A percentile compares a stretch with the other conserved stretches of the same genome.
These are phyloP conservation scores for Punica granatum DNA, from an alignment of 345 rosid genomes.

Conservation along the genomic window DNA sequence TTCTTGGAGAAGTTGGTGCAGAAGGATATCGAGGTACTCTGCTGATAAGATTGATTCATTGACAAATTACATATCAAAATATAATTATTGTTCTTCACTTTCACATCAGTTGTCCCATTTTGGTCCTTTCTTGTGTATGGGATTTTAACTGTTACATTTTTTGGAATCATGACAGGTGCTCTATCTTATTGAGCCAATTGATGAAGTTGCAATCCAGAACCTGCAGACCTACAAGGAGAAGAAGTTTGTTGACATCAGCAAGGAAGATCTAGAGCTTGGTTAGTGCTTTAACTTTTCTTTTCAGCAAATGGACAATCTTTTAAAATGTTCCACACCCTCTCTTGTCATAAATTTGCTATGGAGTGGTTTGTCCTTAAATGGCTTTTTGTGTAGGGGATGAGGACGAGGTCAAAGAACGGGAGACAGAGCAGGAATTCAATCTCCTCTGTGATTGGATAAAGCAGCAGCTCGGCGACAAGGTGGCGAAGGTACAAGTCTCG, in stretches of 20 bases:
- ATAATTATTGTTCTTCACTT: background rate
- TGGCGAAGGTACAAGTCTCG: slow-evolving; percentile 93
- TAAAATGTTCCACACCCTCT: background rate
- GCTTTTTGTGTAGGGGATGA: slow-evolving; percentile 55
- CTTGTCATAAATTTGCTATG: background rate
- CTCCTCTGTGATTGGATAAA: slow-evolving; percentile 94
- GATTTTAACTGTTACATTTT: background rate
- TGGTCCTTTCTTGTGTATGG: background rate
- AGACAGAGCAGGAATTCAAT: slow-evolving; percentile 64
- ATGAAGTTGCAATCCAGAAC: slow-evolving; percentile 97
- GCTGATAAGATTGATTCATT: background rate
- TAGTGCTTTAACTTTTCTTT: slow-evolving; percentile 11
- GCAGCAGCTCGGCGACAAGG: slow-evolving; percentile 94
- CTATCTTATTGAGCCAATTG: slow-evolving; percentile 87
- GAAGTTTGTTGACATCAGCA: slow-evolving; percentile 97
- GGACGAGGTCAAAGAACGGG: slow-evolving; percentile 90
- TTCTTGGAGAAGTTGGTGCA: slow-evolving; percentile 93
- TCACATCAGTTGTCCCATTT: background rate
- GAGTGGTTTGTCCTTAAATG: background rate
- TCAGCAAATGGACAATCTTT: background rate
- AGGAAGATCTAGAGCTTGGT: slow-evolving; percentile 97
- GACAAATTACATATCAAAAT: background rate
- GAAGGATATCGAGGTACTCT: slow-evolving; percentile 76
- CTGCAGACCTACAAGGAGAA: slow-evolving; percentile 94
- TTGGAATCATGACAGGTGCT: slow-evolving; percentile 44